Evolutionary conservation across 2,329 filamentous ascomycete genomes (phyloP).

Genomic region (Grosmannia serpens): DNA sequence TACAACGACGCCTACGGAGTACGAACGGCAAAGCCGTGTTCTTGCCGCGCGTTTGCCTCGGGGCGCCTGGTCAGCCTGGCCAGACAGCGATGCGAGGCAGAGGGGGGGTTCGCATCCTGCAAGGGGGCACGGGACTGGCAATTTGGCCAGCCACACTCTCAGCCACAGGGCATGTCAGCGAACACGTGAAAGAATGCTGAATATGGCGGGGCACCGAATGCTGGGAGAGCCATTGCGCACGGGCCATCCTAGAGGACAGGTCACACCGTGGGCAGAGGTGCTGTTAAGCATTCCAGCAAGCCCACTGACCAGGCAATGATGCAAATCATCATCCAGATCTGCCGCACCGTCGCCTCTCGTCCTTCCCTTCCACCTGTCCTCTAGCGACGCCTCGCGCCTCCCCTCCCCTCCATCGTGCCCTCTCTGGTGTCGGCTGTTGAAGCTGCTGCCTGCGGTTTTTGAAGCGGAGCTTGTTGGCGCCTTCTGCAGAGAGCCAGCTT

Average conservation of each 20-base stretch:
- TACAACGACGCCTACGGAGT: not conserved
- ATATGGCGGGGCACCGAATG: not conserved
- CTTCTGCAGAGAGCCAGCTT: not conserved
- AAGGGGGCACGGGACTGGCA: too few relatives aligned
- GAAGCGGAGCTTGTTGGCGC: not conserved
- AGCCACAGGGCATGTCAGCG: not conserved
- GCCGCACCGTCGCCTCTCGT: not conserved
- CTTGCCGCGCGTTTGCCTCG: not conserved
- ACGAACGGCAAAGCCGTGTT: not conserved
- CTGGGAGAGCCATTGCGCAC: not conserved
- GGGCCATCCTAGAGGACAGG: conserved; percentile 11
- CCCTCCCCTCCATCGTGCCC: not conserved
- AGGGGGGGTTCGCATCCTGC: too few relatives aligned
- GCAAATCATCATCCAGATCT: conserved; percentile 2
- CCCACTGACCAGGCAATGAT: conserved; percentile 5
- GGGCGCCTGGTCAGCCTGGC: too few relatives aligned
- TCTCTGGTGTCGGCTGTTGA: not conserved
- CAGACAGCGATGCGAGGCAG: not conserved
- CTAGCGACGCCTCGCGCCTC: not conserved
- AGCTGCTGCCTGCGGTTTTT: not conserved
- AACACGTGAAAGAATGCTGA: not conserved
- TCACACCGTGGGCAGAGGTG: not conserved
- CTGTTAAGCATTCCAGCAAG: not conserved
- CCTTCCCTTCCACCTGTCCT: not conserved
- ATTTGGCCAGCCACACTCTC: not conserved